Evolutionary conservation across 176 grass and related monocot genomes (phyloP).

Genomic region (Lolium perenne): DNA sequence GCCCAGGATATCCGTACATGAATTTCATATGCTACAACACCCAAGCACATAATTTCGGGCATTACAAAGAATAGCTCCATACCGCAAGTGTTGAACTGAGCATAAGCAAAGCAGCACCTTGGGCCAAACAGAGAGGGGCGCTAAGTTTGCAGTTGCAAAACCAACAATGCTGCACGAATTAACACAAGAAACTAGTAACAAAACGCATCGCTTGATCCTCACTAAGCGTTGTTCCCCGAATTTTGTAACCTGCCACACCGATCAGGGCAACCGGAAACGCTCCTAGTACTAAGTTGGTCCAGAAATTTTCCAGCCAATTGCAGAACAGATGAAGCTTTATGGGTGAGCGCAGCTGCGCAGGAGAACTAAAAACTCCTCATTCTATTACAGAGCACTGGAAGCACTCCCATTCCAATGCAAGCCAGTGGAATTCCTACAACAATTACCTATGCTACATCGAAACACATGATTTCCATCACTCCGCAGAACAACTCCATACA

Average conservation of each 20-base stretch:
- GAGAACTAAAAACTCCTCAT: neutral
- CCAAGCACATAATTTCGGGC: too few species aligned
- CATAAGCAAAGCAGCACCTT: neutral
- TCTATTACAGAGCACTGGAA: neutral
- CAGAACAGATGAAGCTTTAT: neutral
- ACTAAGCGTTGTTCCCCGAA: neutral
- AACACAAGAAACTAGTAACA: slow-evolving; percentile 2
- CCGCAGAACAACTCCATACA: neutral
- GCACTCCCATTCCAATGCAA: neutral
- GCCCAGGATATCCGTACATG: too few species aligned
- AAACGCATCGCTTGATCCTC: neutral
- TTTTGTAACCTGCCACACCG: neutral
- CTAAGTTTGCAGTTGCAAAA: neutral
- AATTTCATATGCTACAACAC: too few species aligned
- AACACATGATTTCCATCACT: neutral
- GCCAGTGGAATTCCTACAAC: neutral
- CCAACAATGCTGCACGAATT: neutral
- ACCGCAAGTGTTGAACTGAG: too few species aligned
- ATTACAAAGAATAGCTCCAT: too few species aligned
- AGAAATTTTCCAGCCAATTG: neutral
- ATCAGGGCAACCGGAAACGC: neutral
- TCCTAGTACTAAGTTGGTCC: neutral
- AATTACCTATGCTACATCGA: neutral
- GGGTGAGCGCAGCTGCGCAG: neutral
- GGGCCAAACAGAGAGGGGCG: neutral